Conservation (phyloP, 441 rosid genomes). For the Mallotus japonicus region DNA sequence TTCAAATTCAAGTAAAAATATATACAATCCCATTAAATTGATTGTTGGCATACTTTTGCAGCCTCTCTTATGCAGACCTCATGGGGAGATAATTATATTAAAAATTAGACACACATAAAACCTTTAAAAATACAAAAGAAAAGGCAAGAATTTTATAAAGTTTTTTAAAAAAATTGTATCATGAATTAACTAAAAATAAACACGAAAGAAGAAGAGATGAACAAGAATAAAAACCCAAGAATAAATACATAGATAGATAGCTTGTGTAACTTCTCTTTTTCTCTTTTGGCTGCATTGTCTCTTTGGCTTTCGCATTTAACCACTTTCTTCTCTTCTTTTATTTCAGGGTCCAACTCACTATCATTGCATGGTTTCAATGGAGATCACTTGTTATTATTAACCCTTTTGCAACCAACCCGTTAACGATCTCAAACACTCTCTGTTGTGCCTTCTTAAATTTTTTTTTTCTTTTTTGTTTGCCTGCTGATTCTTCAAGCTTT, state of each 20-base stretch:
- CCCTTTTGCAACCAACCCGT: background rate
- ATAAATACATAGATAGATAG: background rate
- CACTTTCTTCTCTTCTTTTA: background rate
- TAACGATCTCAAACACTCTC: background rate
- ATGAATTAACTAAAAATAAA: background rate
- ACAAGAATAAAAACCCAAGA: constrained; percentile 2
- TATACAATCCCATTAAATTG: too few species aligned
- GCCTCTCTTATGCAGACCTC: too few species aligned
- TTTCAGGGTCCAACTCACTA: background rate
- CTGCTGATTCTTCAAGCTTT: constrained; percentile 18
- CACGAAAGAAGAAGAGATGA: background rate
- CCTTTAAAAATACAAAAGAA: too few species aligned
- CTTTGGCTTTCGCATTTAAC: too few species aligned
- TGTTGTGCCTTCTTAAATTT: background rate
- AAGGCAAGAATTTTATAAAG: too few species aligned
- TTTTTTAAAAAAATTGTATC: too few species aligned
- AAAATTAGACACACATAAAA: too few species aligned
- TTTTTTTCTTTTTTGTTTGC: background rate
- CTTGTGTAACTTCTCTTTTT: constrained; percentile 12
- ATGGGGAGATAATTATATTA: too few species aligned
- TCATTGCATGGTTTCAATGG: background rate
- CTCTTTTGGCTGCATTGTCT: constrained; percentile 7
- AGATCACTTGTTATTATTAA: background rate
- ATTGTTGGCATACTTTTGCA: too few species aligned
- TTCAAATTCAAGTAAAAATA: too few species aligned